phyloP scores from a whole-genome alignment of 73 alveolate genomes.

The Paramecium biaurelia region DNA sequence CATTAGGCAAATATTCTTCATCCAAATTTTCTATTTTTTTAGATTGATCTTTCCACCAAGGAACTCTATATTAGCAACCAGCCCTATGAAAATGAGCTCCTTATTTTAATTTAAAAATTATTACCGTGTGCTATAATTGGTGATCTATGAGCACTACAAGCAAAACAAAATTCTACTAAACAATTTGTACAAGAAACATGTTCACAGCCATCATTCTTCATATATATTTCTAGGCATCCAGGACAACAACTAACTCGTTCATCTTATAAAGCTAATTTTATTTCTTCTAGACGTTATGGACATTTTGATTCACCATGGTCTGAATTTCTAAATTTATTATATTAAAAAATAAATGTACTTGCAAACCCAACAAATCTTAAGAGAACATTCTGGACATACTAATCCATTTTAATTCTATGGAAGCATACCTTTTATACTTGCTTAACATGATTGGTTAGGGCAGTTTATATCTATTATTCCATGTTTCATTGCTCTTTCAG shows the following conservation, averaged over 20 bases:
- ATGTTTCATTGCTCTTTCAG: not conserved
- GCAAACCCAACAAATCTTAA: constrained; percentile 45
- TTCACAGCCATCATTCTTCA: constrained; percentile 45
- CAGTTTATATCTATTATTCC: not conserved
- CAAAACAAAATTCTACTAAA: constrained; percentile 11
- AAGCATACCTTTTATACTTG: constrained; percentile 11
- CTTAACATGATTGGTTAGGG: not conserved
- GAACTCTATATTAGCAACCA: not conserved
- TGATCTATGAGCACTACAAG: constrained; percentile 3
- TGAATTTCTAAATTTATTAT: not conserved
- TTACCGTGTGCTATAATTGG: constrained; percentile 18
- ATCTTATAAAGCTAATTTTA: not conserved
- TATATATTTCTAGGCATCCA: constrained; percentile 14
- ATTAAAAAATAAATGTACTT: not conserved
- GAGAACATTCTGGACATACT: not conserved
- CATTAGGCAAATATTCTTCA: not conserved
- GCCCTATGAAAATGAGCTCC: constrained; percentile 47
- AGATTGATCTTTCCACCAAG: not conserved
- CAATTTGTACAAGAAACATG: constrained; percentile 39
- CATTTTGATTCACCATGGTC: constrained; percentile 14
- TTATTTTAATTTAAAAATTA: not conserved
- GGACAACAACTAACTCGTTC: constrained; percentile 56
- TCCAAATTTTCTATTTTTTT: not conserved
- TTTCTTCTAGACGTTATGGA: constrained; percentile 33
- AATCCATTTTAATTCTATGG: not conserved